These are phyloP conservation scores for Didymella glomerata DNA, from an alignment of 2,329 filamentous ascomycete species.

Conservation along the genomic window DNA sequence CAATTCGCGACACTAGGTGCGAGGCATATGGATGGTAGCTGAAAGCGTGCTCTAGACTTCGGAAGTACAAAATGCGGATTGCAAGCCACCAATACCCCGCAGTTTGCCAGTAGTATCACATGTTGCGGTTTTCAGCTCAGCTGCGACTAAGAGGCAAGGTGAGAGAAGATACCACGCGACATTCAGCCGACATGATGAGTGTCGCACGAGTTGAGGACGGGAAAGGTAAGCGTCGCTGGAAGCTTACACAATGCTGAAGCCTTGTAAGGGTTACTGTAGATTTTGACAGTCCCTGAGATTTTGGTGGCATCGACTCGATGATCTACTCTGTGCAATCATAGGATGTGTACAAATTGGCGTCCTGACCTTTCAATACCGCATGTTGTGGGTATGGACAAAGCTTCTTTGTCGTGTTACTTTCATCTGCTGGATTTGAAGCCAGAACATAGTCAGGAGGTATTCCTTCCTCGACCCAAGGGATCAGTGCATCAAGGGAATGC, in stretches of 20 bases:
- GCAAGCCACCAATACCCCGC: neutral
- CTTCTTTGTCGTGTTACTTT: slow-evolving; percentile 1
- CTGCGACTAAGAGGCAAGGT: neutral
- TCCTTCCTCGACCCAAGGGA: neutral
- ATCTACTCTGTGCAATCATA: neutral
- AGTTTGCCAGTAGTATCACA: neutral
- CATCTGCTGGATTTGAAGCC: neutral
- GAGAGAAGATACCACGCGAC: neutral
- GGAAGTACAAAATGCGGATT: neutral
- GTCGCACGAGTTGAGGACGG: neutral
- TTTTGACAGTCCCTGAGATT: too few species aligned
- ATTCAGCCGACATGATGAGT: neutral
- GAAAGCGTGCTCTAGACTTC: neutral
- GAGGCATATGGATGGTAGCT: neutral
- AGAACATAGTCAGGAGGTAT: neutral
- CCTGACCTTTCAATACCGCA: neutral
- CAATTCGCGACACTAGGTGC: neutral
- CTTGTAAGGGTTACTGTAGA: too few species aligned
- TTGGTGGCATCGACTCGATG: neutral
- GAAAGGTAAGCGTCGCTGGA: neutral
- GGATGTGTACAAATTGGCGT: neutral
- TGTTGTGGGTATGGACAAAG: neutral
- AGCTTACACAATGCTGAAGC: neutral
- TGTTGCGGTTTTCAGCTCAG: neutral
- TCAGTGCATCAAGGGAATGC: neutral